These are phyloP conservation scores for Colletotrichum limetticola DNA, from an alignment of 2,329 filamentous ascomycete genomes.

Conservation along the genomic window DNA sequence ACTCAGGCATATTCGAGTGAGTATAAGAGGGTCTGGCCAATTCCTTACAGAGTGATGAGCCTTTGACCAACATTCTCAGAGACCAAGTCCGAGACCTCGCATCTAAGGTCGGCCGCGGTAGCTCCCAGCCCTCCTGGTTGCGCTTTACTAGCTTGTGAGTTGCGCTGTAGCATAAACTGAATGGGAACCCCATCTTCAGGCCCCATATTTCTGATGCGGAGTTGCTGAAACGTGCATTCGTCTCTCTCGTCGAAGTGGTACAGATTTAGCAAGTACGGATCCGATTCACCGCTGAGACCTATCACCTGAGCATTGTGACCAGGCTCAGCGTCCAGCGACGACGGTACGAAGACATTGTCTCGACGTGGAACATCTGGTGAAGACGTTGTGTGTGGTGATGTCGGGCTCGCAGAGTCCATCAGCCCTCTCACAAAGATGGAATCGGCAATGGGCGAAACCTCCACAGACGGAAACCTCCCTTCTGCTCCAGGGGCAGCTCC, in stretches of 20 bases:
- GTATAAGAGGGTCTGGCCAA: not conserved
- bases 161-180: constrained; percentile 27
- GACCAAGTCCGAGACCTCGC: constrained; percentile 6
- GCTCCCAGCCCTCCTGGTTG: not conserved
- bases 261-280: constrained; percentile 15
- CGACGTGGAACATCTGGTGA: not conserved
- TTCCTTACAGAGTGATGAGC: constrained; percentile 14
- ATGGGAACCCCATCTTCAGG: constrained; percentile 12
- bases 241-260: constrained; percentile 24
- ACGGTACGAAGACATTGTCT: not conserved
- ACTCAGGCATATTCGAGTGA: not conserved
- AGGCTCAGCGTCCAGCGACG: constrained; percentile 1
- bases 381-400: not conserved
- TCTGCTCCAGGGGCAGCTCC: not conserved
- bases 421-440: not conserved
- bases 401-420: not conserved
- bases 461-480: not conserved
- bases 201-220: constrained; percentile 23
- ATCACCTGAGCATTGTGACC: constrained; percentile 25
- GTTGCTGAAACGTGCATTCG: constrained; percentile 21
- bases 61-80: constrained; percentile 15
- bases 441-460: constrained; percentile 4
- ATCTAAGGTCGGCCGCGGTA: constrained; percentile 3
- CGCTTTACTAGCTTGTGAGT: constrained; percentile 20
- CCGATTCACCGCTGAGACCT: constrained; percentile 27